These are phyloP conservation scores for Tylopilus orsonianus DNA, from an alignment of 1,284 basidiomycete species.

Conservation along the genomic window DNA sequence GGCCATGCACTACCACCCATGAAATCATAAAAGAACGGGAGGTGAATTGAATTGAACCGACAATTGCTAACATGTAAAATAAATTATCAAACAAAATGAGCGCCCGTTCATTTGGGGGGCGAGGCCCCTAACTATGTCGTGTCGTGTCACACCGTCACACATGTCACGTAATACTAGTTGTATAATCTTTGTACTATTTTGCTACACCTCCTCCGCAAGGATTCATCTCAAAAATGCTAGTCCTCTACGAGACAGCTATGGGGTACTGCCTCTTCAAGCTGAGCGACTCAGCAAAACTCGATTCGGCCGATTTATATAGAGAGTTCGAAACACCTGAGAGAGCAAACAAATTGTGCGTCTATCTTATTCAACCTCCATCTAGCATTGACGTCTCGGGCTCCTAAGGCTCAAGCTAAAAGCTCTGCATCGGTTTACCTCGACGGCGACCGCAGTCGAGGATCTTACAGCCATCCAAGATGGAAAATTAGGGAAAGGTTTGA, in stretches of 20 bases:
- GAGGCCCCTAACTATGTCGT: too few species aligned
- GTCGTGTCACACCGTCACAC: too few species aligned
- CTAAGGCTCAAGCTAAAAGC: slow-evolving; percentile 89
- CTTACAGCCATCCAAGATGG: slow-evolving; percentile 91
- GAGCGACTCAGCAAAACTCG: slow-evolving; percentile 86
- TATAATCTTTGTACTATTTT: too few species aligned
- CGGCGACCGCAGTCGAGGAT: slow-evolving; percentile 98
- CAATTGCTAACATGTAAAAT: too few species aligned
- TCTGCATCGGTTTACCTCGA: slow-evolving; percentile 94
- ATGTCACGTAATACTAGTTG: too few species aligned
- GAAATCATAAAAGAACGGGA: too few species aligned
- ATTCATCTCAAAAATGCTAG: slow-evolving; percentile 60
- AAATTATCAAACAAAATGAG: too few species aligned
- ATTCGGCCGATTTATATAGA: slow-evolving; percentile 84
- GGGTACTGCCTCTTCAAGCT: slow-evolving; percentile 99
- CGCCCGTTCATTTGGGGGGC: too few species aligned
- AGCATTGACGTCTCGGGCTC: slow-evolving; percentile 2
- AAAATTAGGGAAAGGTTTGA: slow-evolving; percentile 89
- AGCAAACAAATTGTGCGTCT: slow-evolving; percentile 86
- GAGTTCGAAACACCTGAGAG: slow-evolving; percentile 91
- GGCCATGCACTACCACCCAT: too few species aligned
- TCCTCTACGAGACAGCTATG: slow-evolving; percentile 82
- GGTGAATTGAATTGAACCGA: too few species aligned
- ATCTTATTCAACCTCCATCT: slow-evolving; percentile 5
- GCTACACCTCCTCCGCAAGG: background rate